phyloP scores from a whole-genome alignment of 75 land plant genomes.

The Selaginella tamariscina region DNA sequence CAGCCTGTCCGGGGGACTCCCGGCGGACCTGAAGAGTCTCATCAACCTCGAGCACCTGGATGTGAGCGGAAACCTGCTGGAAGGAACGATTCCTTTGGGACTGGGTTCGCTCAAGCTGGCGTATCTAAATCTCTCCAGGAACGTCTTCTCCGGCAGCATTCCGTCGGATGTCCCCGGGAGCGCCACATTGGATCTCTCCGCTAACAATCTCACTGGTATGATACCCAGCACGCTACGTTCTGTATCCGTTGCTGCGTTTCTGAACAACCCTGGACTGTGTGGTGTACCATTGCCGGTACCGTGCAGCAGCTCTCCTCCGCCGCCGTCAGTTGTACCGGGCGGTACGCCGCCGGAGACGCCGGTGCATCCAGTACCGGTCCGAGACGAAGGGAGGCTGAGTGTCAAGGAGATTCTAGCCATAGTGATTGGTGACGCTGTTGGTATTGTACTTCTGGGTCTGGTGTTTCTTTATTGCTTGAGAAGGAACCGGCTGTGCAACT shows the following conservation, averaged over 20 bases:
- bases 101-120: background rate
- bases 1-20: background rate
- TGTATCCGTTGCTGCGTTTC: conserved; percentile 15
- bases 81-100: background rate
- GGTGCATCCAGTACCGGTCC: background rate
- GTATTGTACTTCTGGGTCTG: conserved; percentile 21
- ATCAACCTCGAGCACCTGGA: background rate
- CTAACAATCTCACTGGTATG: conserved; percentile 45
- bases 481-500: conserved; percentile 10
- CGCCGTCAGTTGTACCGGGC: conserved; percentile 14
- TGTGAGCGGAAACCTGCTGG: background rate
- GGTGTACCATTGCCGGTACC: conserved; percentile 36
- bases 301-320: conserved; percentile 21
- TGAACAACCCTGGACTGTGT: conserved; percentile 1
- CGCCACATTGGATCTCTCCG: conserved; percentile 31
- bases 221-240: conserved; percentile 59
- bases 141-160: background rate
- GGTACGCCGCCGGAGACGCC: conserved; percentile 12
- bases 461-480: conserved; percentile 28
- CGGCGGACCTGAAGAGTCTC: background rate
- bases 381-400: conserved; percentile 15
- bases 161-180: conserved; percentile 26
- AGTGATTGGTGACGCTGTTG: conserved; percentile 33
- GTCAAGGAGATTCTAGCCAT: conserved; percentile 43
- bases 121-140: background rate